A percentile compares a stretch with the other conserved stretches of the same genome.
phyloP scores from a whole-genome alignment of 129 eudicot species.

The Gnaphalium uliginosum region DNA sequence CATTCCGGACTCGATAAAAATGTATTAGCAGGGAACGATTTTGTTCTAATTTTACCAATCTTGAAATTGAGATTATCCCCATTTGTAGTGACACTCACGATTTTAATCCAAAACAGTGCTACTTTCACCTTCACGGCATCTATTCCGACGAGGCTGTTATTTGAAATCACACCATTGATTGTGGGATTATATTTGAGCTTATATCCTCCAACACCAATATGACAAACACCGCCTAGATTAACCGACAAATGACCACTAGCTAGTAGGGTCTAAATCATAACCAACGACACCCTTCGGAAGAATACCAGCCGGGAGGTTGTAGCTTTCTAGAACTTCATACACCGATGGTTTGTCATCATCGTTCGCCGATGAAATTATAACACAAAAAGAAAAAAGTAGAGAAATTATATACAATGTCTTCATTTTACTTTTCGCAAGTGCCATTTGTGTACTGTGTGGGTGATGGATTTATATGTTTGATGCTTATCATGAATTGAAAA shows the following conservation, averaged over 20 bases:
- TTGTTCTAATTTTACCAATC: not conserved
- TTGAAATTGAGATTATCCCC: not conserved
- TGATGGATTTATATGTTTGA: not conserved
- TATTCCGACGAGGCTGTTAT: not conserved
- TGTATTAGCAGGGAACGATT: not conserved
- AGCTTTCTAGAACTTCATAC: conserved; percentile 4
- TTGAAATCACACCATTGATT: not conserved
- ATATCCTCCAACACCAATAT: not conserved
- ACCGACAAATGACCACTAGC: not conserved
- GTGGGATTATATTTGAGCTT: not conserved
- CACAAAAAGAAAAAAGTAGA: not conserved
- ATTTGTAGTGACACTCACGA: not conserved
- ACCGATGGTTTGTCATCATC: not conserved
- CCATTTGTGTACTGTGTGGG: not conserved
- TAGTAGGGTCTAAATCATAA: not conserved
- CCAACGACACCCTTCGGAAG: not conserved
- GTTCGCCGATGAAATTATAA: not conserved
- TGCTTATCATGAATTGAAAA: not conserved
- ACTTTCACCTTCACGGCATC: not conserved
- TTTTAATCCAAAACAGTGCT: not conserved
- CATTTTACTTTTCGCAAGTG: not conserved
- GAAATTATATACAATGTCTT: not conserved
- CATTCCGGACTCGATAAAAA: not conserved
- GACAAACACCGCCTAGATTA: not conserved
- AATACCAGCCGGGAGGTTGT: not conserved